phyloP scores from a whole-genome alignment of 2,329 filamentous ascomycete species.

The Polytolypa hystricis region DNA sequence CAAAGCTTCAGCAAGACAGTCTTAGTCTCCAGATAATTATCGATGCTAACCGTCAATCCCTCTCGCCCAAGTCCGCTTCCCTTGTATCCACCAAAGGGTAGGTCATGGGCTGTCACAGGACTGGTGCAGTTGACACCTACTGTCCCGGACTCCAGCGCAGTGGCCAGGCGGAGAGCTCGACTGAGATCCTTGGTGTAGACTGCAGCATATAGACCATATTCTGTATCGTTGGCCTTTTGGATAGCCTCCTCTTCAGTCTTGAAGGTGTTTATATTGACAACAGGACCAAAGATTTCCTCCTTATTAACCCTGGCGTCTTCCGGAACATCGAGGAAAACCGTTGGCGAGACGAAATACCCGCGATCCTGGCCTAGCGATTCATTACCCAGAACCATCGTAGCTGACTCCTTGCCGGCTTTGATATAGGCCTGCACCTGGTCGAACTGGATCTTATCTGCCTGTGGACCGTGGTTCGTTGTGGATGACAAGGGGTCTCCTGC shows the following conservation, averaged over 20 bases:
- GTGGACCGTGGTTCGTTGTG: neutral
- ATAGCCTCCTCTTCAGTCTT: constrained; percentile 25
- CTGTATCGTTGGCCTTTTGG: constrained; percentile 26
- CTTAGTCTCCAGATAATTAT: neutral
- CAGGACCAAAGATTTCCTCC: constrained; percentile 33
- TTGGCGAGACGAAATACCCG: constrained; percentile 84
- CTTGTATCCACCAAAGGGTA: neutral
- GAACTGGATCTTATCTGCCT: neutral
- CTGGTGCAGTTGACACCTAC: constrained; percentile 28
- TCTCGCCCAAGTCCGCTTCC: neutral
- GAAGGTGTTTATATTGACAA: constrained; percentile 26
- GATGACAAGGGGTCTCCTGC: neutral
- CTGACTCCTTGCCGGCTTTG: neutral
- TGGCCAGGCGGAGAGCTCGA: constrained; percentile 27
- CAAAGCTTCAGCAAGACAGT: too few species aligned
- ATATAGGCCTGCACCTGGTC: neutral
- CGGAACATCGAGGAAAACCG: constrained; percentile 31
- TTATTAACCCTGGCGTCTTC: constrained; percentile 25
- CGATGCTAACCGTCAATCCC: neutral
- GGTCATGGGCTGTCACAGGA: constrained; percentile 19
- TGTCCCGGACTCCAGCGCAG: constrained; percentile 28
- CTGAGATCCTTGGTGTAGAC: constrained; percentile 28
- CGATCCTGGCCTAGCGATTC: constrained; percentile 40
- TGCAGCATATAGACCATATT: constrained; percentile 28
- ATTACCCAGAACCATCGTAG: neutral